Base-by-base conservation (phyloP, 1,284 basidiomycete genomes). In the Testicularia cyperi region DNA sequence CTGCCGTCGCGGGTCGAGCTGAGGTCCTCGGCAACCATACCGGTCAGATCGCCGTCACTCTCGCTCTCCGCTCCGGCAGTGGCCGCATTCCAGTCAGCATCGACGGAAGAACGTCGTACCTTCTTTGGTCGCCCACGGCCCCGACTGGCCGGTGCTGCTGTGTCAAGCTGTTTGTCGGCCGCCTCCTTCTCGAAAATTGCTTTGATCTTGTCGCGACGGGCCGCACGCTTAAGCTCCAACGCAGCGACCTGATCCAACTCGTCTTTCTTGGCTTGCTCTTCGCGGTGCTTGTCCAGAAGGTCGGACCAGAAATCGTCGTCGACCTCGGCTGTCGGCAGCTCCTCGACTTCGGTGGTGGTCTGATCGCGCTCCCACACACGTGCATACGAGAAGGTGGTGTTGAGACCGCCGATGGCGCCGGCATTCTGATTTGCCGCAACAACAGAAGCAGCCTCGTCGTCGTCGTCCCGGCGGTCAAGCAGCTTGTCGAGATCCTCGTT, bases 401-500 rank as follows among this genome's bases (percentile, higher is more conserved):
- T 44, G 14, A 27, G 31, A 4, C 62, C 49, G 6, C 60, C 65
- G 3, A 52, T 61, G 5, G 48, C 32, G 10, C 33, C 35, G 23
- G 6, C 24, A 7, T n/a, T 26, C 8, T 24, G 21, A 22, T 38
- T 37, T 2, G 20, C 27, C 2, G 52, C 51, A n/a, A n/a, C n/a
- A n/a, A n/a, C n/a, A n/a, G n/a, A n/a, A n/a, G n/a, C n/a, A 14
- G 61, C 62, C 4, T 60, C 65, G 10, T 58, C 49, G 5, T 53
- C 69, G 15, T 52, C 51, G 37, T 70, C 68, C 15, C 68, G 64
- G 20, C 70, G 65, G 4, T 52, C 45, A 26, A 78, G 37, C 5
- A 78, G 63, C 25, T 65, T 58, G 30, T 77, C 70, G 27, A 78
- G 63, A 29, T 77, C 75, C n/a, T 55, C 60, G 23, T 75, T 67